These are phyloP conservation scores for Raphanus sativus DNA, from an alignment of 345 rosid genomes.

Conservation along the genomic window DNA sequence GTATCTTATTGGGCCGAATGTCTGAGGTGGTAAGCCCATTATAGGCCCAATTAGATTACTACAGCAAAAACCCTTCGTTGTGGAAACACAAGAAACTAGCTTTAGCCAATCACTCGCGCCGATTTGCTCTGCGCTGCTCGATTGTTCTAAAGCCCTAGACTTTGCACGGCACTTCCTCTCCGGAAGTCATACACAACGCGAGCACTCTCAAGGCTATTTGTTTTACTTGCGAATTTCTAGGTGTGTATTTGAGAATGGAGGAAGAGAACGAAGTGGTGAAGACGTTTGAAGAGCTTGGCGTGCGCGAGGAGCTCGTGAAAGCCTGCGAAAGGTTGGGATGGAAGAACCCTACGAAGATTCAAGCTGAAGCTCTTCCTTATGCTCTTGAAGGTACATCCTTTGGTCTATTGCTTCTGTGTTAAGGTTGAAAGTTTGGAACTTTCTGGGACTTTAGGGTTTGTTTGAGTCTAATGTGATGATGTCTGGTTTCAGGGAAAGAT, in stretches of 20 bases:
- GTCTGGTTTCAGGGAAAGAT: conserved; percentile 63
- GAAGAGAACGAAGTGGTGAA: conserved; percentile 63
- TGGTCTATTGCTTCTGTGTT: neutral
- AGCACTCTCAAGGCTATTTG: neutral
- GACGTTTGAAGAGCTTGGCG: conserved; percentile 67
- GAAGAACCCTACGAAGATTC: conserved; percentile 77
- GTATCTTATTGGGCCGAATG: neutral
- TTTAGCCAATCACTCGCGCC: neutral
- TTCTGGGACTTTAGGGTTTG: neutral
- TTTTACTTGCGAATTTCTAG: neutral
- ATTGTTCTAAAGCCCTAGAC: conserved; percentile 7
- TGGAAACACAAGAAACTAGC: neutral
- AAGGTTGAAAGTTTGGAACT: conserved; percentile 1
- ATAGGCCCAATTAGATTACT: neutral
- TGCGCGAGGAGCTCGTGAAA: conserved; percentile 64
- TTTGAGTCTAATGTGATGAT: conserved; percentile 11
- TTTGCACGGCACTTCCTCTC: neutral
- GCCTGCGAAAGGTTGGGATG: conserved; percentile 80
- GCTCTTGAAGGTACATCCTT: conserved; percentile 61
- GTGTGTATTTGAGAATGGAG: conserved; percentile 28
- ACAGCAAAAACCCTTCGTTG: conserved; percentile 7
- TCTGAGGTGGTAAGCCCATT: neutral
- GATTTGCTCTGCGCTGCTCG: neutral
- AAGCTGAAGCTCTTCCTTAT: conserved; percentile 77
- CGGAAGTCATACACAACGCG: neutral